phyloP scores from a whole-genome alignment of 2,329 filamentous ascomycete species.

The Phialophora verrucosa region DNA sequence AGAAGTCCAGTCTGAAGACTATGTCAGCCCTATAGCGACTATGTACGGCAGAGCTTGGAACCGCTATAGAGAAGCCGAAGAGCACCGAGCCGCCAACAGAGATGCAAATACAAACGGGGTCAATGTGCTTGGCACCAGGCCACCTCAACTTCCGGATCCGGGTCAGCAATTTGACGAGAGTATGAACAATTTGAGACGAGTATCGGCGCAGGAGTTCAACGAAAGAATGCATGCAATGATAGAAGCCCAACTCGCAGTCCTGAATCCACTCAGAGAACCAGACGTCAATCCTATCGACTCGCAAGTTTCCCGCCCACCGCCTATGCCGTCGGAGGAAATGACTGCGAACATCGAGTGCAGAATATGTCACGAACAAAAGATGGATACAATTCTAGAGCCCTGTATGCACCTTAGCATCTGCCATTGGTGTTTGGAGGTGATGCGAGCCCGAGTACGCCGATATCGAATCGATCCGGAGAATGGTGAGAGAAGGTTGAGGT shows the following conservation, averaged over 20 bases:
- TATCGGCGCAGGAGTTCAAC: neutral
- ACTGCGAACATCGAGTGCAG: slow-evolving; percentile 36
- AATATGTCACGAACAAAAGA: slow-evolving; percentile 38
- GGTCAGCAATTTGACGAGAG: neutral
- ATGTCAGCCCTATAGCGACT: slow-evolving; percentile 35
- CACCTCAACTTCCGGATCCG: slow-evolving; percentile 6
- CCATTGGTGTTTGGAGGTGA: slow-evolving; percentile 36
- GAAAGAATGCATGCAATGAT: slow-evolving; percentile 1
- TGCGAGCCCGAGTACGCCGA: slow-evolving; percentile 20
- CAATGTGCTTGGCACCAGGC: slow-evolving; percentile 13
- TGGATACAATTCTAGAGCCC: slow-evolving; percentile 37
- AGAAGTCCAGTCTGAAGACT: slow-evolving; percentile 37
- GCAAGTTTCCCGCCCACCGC: slow-evolving; percentile 30
- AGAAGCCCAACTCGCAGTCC: neutral
- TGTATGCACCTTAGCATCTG: slow-evolving; percentile 39
- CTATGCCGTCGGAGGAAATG: slow-evolving; percentile 32
- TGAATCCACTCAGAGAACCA: slow-evolving; percentile 17
- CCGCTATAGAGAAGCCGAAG: slow-evolving; percentile 37
- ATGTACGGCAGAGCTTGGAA: slow-evolving; percentile 38
- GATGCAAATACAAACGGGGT: neutral
- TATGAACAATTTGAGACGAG: slow-evolving; percentile 4
- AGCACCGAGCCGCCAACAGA: slow-evolving; percentile 4
- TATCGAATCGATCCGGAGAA: slow-evolving; percentile 9
- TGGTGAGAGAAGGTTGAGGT: slow-evolving; percentile 24
- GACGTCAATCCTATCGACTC: slow-evolving; percentile 35